Base-by-base conservation (phyloP, 139 green algal species). In the Spirogloea muscicola region DNA sequence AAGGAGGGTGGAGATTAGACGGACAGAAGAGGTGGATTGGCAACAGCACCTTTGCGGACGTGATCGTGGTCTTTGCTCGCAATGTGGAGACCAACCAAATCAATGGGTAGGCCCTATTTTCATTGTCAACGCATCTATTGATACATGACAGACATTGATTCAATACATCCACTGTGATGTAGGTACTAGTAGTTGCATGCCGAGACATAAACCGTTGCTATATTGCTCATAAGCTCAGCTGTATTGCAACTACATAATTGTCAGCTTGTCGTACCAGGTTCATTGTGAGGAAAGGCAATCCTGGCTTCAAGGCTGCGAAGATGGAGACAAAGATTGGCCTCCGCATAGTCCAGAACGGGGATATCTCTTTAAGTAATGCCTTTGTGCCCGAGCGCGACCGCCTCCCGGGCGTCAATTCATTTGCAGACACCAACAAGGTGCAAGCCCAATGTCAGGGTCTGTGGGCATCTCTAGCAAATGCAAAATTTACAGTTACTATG, bases 21-120 rank as follows among this genome's bases (percentile, higher is more conserved):
- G 93, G 93, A 5, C 82, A 83, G 58, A 97, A 97, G 88, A 86
- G 92, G 36, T 97, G 92, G 92, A 97, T 97, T 43, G 92, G 92
- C 69, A 97, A 97, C 68, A 90, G 84, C 68, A 94, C 92, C 4
- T 96, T 90, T 84, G 89, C 89, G 16, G 92, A 97, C 55, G 72
- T 95, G 10, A 77, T 83, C 1, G 83, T 97, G 0, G 82, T 97
- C 10, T 79, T 82, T 51, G 75, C 75, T 3, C 75, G 75, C 41
- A 80, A 73, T 36, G 55, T 33, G 2, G 48, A 38, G 18, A 72
- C 55, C 68, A 82, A 82, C 60, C 49, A 82, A 38, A 80, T 82
- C 58, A 82, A 82, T 38, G 74, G 48, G 74, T 80, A 78, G 72
- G 18, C 16, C 49, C 46, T 59, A 2, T 37, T 62, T 75, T 49